Base-by-base conservation (phyloP, 495 filamentous ascomycete genomes). In the Xylaria venustula region DNA sequence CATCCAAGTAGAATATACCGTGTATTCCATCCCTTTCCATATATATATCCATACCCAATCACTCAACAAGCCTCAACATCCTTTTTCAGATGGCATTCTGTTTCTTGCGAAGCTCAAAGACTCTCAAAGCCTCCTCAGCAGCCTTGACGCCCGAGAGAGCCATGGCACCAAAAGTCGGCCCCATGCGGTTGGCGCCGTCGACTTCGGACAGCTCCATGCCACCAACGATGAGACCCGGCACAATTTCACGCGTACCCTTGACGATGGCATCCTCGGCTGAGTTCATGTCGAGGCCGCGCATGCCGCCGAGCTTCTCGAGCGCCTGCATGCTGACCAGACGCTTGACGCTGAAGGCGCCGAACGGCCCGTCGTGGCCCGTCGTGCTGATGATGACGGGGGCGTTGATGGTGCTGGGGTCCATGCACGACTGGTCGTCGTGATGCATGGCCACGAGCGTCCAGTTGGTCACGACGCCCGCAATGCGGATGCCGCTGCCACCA, bases 351-450 rank as follows among this genome's bases (percentile, higher is more conserved):
- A 96, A 96, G 41, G 92, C 92, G 57, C 92, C 92, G 69, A 93
- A 93, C 14, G 92, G 92, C 6, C 90, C 92, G 63, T 96, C 92
- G 65, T 96, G 92, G 34, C 92, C 92, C 9, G 92, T 95, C 41
- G 91, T 95, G 58, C 85, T 89, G 75, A 96, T 88, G 63, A 94
- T 79, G 57, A 96, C 72, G 2, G 91, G 90, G 2, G 90, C 89
- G 70, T 95, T 95, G 82, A 96, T 92, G 71, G 91, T 95, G 82
- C 92, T 96, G 62, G 92, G 92, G 73, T 96, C 92, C 90, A 94
- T 95, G 87, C 91, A 94, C 60, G 83, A 88, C 78, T 94, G 91
- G 76, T 93, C 90, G 73, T 92, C 90, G 72, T 96, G 92, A 75
- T 96, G 90, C 80, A 94, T 90, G 58, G 85, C 83, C 53, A 95